phyloP scores from a whole-genome alignment of 257 asterid genomes.

The Ballota nigra region DNA sequence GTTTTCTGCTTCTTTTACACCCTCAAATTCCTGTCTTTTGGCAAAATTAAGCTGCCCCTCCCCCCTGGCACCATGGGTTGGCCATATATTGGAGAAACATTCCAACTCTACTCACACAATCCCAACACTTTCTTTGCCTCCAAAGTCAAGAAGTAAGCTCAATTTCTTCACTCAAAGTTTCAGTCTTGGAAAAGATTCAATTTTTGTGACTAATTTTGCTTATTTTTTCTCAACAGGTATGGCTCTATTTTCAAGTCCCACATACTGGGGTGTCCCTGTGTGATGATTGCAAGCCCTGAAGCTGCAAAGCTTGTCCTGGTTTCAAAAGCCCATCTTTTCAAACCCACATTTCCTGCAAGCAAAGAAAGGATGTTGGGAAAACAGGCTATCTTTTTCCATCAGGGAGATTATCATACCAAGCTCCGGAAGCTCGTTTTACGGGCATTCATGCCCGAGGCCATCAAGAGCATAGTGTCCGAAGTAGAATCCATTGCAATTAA shows the following conservation, averaged over 20 bases:
- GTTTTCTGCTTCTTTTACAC: slow-evolving; percentile 18
- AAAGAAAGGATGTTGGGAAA: slow-evolving; percentile 76
- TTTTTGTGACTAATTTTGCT: background rate
- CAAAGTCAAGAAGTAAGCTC: slow-evolving; percentile 65
- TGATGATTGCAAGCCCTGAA: slow-evolving; percentile 80
- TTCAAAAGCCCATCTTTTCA: slow-evolving; percentile 62
- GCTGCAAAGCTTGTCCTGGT: slow-evolving; percentile 66
- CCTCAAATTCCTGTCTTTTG: slow-evolving; percentile 23
- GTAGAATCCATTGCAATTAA: slow-evolving; percentile 40
- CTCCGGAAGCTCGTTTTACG: slow-evolving; percentile 66
- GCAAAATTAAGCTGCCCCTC: slow-evolving; percentile 43
- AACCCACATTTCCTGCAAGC: slow-evolving; percentile 86
- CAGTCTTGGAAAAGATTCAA: background rate
- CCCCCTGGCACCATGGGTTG: slow-evolving; percentile 89
- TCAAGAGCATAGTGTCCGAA: slow-evolving; percentile 50
- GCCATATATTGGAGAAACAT: slow-evolving; percentile 83
- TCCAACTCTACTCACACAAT: slow-evolving; percentile 71
- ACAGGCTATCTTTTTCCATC: slow-evolving; percentile 75
- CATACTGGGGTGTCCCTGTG: slow-evolving; percentile 70
- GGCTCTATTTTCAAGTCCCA: slow-evolving; percentile 80
- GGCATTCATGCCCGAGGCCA: slow-evolving; percentile 67
- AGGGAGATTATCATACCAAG: slow-evolving; percentile 68
- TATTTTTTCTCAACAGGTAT: slow-evolving; percentile 39
- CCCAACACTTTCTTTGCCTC: slow-evolving; percentile 74
- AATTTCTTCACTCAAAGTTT: background rate